These are phyloP conservation scores for Moesziomyces parantarcticus DNA, from an alignment of 1,284 basidiomycete genomes.

Conservation along the genomic window DNA sequence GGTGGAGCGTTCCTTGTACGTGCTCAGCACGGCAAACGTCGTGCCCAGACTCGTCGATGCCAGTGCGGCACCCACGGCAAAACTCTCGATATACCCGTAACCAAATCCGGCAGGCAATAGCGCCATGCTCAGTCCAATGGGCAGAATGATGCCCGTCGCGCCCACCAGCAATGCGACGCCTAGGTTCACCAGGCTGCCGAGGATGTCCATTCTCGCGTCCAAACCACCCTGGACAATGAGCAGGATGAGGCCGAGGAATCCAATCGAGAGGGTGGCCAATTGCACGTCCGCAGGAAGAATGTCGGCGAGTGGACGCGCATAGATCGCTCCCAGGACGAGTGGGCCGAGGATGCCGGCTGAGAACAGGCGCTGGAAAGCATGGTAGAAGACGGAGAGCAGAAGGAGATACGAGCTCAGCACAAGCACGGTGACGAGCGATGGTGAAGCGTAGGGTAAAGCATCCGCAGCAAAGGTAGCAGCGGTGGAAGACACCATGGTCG, in stretches of 20 bases:
- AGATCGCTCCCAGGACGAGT: constrained; percentile 72
- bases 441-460: constrained; percentile 20
- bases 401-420: constrained; percentile 64
- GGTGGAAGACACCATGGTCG: neutral
- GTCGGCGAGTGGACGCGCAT: constrained; percentile 70
- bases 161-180: constrained; percentile 71
- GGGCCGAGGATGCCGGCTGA: constrained; percentile 69
- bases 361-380: constrained; percentile 58
- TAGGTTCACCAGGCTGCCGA: constrained; percentile 68
- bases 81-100: constrained; percentile 70
- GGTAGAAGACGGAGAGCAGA: constrained; percentile 57
- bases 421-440: constrained; percentile 23
- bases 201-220: constrained; percentile 35
- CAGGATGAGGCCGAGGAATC: constrained; percentile 73
- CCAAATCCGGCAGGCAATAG: constrained; percentile 66
- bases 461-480: neutral
- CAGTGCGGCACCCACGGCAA: constrained; percentile 72
- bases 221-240: constrained; percentile 72
- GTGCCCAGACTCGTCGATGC: constrained; percentile 74
- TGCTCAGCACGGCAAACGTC: constrained; percentile 71
- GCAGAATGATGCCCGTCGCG: constrained; percentile 70
- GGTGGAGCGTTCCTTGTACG: constrained; percentile 2
- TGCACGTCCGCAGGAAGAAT: constrained; percentile 70
- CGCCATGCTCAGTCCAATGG: constrained; percentile 71
- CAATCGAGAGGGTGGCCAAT: constrained; percentile 70